phyloP scores from a whole-genome alignment of 1,139 yeast species.

The Saccharomyces hybrid region DNA sequence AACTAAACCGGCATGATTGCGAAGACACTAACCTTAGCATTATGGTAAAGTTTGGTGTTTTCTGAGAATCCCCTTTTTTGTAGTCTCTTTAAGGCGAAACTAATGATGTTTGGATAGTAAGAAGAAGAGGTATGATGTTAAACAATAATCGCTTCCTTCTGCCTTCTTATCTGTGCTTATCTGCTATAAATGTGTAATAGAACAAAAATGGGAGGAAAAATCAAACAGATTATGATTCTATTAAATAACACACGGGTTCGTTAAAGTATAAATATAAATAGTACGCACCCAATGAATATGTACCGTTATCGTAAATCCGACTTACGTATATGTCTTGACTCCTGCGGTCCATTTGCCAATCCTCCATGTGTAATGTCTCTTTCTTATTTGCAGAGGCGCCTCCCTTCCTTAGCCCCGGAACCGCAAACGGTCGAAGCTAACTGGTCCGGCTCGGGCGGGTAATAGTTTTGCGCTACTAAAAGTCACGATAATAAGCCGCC shows the following conservation, averaged over 20 bases:
- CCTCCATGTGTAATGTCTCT: background rate
- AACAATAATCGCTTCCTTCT: too few species aligned
- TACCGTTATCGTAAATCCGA: background rate
- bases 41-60: background rate
- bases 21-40: constrained; percentile 8
- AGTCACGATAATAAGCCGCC: too few species aligned
- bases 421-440: background rate
- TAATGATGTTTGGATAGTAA: too few species aligned
- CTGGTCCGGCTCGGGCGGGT: background rate
- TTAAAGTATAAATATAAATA: background rate
- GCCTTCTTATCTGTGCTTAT: too few species aligned
- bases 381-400: background rate
- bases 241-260: background rate
- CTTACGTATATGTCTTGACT: background rate
- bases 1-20: background rate
- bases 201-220: too few species aligned
- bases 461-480: too few species aligned
- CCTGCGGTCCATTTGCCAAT: background rate
- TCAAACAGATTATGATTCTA: too few species aligned
- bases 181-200: too few species aligned
- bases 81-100: too few species aligned
- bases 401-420: background rate
- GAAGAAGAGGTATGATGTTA: too few species aligned
- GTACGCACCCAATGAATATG: background rate
- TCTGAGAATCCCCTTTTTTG: too few species aligned